Base-by-base conservation (phyloP, 805 yeast species). In the Saccharomycopsis capsularis region DNA sequence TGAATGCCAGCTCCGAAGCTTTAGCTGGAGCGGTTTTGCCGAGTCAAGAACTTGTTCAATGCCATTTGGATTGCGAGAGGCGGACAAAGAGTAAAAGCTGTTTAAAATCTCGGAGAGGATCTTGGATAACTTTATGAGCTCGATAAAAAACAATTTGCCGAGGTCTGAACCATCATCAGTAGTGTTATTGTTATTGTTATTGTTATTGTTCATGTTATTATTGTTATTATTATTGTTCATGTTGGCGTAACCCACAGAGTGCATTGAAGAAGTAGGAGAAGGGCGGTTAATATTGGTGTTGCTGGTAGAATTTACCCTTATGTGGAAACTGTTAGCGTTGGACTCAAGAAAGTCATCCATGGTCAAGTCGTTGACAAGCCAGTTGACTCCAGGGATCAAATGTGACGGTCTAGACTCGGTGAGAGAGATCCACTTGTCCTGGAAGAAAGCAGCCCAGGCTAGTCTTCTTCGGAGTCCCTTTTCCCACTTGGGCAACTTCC, bases 401-500 rank as follows among this genome's bases (percentile, higher is more conserved):
- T 88, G 95, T 0, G 95, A 82, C 1, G 96, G 95, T 39, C 96
- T 70, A 0, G 90, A 79, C 59, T 87, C 95, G 46, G 80, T 78
- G 43, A 90, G 66, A 1, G 95, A 71, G 7, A 83, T 73, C 98
- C 98, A 91, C 61, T 90, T 88, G 60, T 89, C 96, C 63, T 89
- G 95, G 45, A 85, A 70, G 71, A 79, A 91, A 1, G 89, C 93
- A 0, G 97, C 97, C 98, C 99, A 91, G 0, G 97, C 95, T 43
- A 91, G 66, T 51, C 98, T 71, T 57, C 87, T 77, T 46, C 99
- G 73, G 43, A 91, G 67, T 4, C 95, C 95, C 44, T 95, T 73
- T 61, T 91, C 99, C 98, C 98, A 93, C 57, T 83, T 82, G 0
- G 98, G 98, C 32, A 91, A 67, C 59, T 85, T 81, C 99, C 99